These are phyloP conservation scores for Dioscorea zingiberensis DNA, from an alignment of 106 monocot species.

Conservation along the genomic window DNA sequence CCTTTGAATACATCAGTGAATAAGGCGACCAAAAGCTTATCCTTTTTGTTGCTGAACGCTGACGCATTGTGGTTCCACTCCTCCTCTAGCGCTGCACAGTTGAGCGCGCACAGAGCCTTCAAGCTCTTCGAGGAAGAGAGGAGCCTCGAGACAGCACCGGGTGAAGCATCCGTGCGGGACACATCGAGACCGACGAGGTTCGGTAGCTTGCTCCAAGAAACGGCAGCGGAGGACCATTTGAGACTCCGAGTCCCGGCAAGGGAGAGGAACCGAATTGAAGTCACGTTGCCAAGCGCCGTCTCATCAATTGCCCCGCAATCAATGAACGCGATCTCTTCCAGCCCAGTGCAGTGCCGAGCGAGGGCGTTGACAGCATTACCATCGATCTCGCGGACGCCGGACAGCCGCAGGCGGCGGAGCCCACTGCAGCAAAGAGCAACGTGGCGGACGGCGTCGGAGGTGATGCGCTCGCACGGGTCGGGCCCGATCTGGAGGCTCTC, in stretches of 20 bases:
- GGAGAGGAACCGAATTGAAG: slow-evolving; percentile 47
- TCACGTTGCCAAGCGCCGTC: slow-evolving; percentile 25
- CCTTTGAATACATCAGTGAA: slow-evolving; percentile 65
- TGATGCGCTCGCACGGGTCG: slow-evolving; percentile 49
- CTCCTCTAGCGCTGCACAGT: slow-evolving; percentile 57
- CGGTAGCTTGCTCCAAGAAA: slow-evolving; percentile 46
- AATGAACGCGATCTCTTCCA: slow-evolving; percentile 53
- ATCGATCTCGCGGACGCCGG: slow-evolving; percentile 51
- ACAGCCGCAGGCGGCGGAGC: slow-evolving; percentile 48
- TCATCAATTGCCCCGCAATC: slow-evolving; percentile 49
- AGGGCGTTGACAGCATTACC: slow-evolving; percentile 38
- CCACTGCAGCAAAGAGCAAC: slow-evolving; percentile 56
- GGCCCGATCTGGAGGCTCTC: slow-evolving; percentile 66
- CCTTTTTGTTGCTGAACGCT: slow-evolving; percentile 36
- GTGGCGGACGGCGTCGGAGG: slow-evolving; percentile 49
- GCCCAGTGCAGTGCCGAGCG: slow-evolving; percentile 31
- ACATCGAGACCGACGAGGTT: slow-evolving; percentile 65
- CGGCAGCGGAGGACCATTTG: slow-evolving; percentile 54
- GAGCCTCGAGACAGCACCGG: slow-evolving; percentile 40
- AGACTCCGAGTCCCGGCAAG: slow-evolving; percentile 47
- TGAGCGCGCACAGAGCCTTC: slow-evolving; percentile 62
- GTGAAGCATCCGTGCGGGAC: slow-evolving; percentile 72
- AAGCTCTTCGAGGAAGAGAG: slow-evolving; percentile 57
- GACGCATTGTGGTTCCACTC: slow-evolving; percentile 31
- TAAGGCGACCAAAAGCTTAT: slow-evolving; percentile 50